These are phyloP conservation scores for Penicillium oxalicum DNA, from an alignment of 2,329 filamentous ascomycete genomes.

Conservation along the genomic window DNA sequence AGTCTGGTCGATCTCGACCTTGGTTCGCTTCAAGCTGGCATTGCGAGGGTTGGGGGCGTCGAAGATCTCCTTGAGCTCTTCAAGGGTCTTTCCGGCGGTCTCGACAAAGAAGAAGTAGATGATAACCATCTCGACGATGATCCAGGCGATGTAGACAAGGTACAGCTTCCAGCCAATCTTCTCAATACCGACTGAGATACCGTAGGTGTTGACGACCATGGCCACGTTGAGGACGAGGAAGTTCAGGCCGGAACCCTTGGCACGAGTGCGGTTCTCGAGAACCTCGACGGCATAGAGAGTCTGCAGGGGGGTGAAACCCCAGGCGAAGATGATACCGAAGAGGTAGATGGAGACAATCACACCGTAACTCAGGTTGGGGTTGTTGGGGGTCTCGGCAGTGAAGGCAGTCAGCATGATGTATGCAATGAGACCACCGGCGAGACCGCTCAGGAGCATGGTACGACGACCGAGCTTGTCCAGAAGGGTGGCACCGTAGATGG, in stretches of 20 bases:
- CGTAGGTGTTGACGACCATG: slow-evolving; percentile 44
- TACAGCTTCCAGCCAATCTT: slow-evolving; percentile 52
- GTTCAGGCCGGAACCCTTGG: slow-evolving; percentile 52
- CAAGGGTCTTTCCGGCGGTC: slow-evolving; percentile 28
- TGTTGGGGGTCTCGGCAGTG: not conserved
- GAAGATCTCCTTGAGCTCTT: slow-evolving; percentile 33
- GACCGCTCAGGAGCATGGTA: not conserved
- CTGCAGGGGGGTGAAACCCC: slow-evolving; percentile 44
- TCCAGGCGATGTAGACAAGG: slow-evolving; percentile 42
- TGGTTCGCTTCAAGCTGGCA: slow-evolving; percentile 18
- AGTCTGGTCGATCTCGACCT: slow-evolving; percentile 1
- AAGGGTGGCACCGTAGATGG: not conserved
- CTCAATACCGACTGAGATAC: slow-evolving; percentile 44
- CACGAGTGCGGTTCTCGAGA: slow-evolving; percentile 50
- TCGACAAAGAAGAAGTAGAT: slow-evolving; percentile 33
- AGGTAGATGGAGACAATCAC: slow-evolving; percentile 48
- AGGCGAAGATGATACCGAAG: slow-evolving; percentile 45
- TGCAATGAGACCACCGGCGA: not conserved
- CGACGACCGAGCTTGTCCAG: not conserved
- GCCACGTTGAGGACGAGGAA: slow-evolving; percentile 34
- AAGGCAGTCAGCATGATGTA: slow-evolving; percentile 1
- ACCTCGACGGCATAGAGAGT: slow-evolving; percentile 51
- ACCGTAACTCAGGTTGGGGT: not conserved
- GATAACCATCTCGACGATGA: slow-evolving; percentile 22
- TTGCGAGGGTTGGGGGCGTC: slow-evolving; percentile 35